Base-by-base conservation (phyloP, 306 rosid genomes). In the Benincasa hispida region DNA sequence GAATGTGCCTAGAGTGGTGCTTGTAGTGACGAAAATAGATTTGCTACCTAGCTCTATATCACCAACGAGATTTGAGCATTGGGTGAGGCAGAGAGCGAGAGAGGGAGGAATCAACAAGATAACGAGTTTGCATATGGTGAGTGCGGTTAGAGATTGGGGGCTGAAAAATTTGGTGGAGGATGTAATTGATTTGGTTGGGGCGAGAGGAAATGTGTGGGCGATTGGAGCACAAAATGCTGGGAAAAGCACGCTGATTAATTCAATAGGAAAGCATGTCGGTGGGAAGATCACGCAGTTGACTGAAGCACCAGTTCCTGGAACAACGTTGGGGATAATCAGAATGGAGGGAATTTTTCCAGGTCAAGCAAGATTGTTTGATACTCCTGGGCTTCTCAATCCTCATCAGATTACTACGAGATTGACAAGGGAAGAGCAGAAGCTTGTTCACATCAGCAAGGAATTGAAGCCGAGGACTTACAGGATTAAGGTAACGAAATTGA, bases 201-300 rank as follows among this genome's bases (percentile, higher is more conserved):
- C 88, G 10, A 85, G 98, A 79, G 98, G 98, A 60, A 89, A 88
- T 74, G 94, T 91, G 74, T 94, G 98, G 98, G 91, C 89, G 22
- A 82, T 94, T 75, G 98, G 98, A 74, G 95, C 98, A 1, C 98
- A 94, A 70, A 94, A 94, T 82, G 98, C 97, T 2, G 98, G 98
- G 61, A 94, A 94, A 88, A 91, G 97, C 75, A 94, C 98, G 2
- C 72, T 91, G 77, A 88, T 94, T 55, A 94, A 94, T 74, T 86
- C 94, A 2, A 84, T 91, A 13, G 97, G 96, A 42, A 89, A 81
- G 80, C 53, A 78, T 78, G 85, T 82, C 35, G 93, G 88, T 72
- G 90, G 90, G 66, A 91, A 90, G 84, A 73, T 89, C 76, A 68
- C 87, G 9, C 96, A 91, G 74, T 79, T 94, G 86, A 94, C 98